Percentiles rank a stretch among this genome's conserved stretches.
phyloP scores from a whole-genome alignment of 306 rosid species.

The Pachyrhizus erosus region DNA sequence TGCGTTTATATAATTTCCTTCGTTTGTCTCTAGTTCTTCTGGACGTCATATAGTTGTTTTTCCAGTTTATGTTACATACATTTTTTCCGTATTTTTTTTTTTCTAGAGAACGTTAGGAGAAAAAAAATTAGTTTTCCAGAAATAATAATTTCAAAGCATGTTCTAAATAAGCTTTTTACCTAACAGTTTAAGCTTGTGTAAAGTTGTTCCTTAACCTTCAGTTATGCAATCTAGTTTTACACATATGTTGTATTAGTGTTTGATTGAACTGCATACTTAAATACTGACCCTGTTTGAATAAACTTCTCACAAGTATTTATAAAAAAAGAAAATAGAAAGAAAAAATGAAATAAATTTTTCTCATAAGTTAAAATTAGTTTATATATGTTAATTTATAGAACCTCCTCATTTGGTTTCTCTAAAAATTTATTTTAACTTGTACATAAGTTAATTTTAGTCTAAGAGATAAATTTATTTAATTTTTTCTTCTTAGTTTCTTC shows the following conservation, averaged over 20 bases:
- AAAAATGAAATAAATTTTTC: too few relatives aligned
- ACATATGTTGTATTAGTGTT: background rate
- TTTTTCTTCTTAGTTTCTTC: too few relatives aligned
- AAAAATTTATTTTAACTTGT: too few relatives aligned
- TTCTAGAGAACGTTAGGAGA: background rate
- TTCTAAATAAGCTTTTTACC: background rate
- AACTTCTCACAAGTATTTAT: too few relatives aligned
- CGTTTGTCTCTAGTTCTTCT: background rate
- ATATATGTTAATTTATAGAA: too few relatives aligned
- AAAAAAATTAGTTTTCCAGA: background rate
- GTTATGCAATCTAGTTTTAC: constrained; percentile 16
- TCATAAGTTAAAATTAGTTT: too few relatives aligned
- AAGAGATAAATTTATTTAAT: too few relatives aligned
- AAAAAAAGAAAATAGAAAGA: too few relatives aligned
- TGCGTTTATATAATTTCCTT: background rate
- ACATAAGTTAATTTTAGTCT: too few relatives aligned
- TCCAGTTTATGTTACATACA: constrained; percentile 1
- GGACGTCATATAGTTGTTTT: background rate
- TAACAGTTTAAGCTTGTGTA: background rate
- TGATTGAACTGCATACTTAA: background rate
- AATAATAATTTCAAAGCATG: background rate
- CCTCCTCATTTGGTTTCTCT: too few relatives aligned
- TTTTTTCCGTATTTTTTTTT: background rate
- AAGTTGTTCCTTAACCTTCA: background rate
- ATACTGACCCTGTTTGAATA: too few relatives aligned